These are phyloP conservation scores for Pugionium dolabratum DNA, from an alignment of 345 rosid genomes.

Conservation along the genomic window DNA sequence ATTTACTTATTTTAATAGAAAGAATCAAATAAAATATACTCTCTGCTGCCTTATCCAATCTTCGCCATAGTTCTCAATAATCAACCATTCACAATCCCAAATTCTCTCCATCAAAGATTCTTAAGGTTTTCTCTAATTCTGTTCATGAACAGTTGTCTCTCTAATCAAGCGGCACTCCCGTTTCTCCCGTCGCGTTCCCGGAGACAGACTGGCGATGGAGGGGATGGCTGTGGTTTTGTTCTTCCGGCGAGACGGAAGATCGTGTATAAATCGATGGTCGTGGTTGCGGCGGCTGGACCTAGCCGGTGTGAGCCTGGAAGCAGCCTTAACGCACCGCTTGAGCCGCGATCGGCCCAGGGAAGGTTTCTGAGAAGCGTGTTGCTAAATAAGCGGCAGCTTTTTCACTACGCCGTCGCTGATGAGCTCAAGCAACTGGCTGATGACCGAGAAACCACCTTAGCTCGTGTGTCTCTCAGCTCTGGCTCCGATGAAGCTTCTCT, in stretches of 20 bases:
- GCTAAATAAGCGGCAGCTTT: constrained; percentile 69
- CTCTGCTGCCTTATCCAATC: constrained; percentile 37
- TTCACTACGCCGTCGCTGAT: constrained; percentile 70
- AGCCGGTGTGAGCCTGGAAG: constrained; percentile 85
- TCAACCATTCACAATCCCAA: constrained; percentile 18
- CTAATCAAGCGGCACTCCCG: constrained; percentile 40
- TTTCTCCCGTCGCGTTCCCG: constrained; percentile 39
- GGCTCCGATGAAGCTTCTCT: constrained; percentile 76
- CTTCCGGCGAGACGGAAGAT: constrained; percentile 5
- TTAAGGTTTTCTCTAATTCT: constrained; percentile 3
- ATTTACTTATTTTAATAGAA: not conserved
- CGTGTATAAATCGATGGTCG: not conserved
- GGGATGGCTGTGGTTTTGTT: constrained; percentile 6
- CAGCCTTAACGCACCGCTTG: constrained; percentile 80
- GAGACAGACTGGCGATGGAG: constrained; percentile 38
- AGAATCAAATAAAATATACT: constrained; percentile 30
- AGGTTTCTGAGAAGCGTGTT: constrained; percentile 69
- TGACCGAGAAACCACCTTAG: constrained; percentile 57
- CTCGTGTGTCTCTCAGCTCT: constrained; percentile 62
- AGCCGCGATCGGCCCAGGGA: constrained; percentile 67
- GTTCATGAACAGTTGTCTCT: constrained; percentile 59
- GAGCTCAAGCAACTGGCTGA: constrained; percentile 70
- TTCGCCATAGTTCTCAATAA: constrained; percentile 35
- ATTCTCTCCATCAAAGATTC: not conserved
- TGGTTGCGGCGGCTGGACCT: constrained; percentile 54